Conservation (phyloP, 257 asterid species). For the Solanum sitiens region DNA sequence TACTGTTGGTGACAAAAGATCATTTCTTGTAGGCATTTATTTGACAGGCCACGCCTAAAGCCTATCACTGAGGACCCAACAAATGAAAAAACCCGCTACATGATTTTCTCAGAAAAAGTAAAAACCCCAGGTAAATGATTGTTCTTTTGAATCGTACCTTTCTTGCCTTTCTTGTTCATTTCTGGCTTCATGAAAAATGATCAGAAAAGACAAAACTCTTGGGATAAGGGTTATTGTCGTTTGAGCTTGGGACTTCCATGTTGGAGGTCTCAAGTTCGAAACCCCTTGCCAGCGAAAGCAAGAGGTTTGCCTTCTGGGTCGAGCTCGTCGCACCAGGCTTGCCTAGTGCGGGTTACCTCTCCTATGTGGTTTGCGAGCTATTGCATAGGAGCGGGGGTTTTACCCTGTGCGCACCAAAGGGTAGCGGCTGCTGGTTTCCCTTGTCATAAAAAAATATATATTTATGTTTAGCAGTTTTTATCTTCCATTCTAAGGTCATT, state of each 20-base stretch:
- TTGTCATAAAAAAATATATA: too few species aligned
- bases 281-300: too few species aligned
- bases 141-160: background rate
- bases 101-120: conserved; percentile 68
- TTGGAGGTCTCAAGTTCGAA: too few species aligned
- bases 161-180: background rate
- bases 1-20: background rate
- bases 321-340: too few species aligned
- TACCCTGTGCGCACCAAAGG: too few species aligned
- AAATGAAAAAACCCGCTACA: conserved; percentile 44
- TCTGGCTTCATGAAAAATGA: background rate
- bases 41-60: conserved; percentile 75
- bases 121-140: conserved; percentile 37
- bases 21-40: conserved; percentile 44
- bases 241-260: too few species aligned
- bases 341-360: too few species aligned
- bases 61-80: conserved; percentile 83
- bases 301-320: too few species aligned
- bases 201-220: background rate
- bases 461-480: background rate
- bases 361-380: too few species aligned
- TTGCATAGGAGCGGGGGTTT: too few species aligned
- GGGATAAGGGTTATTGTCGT: background rate
- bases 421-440: too few species aligned
- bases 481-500: background rate